These are phyloP conservation scores for Herpotrichia juniperi DNA, from an alignment of 2,329 filamentous ascomycete species.

Conservation along the genomic window DNA sequence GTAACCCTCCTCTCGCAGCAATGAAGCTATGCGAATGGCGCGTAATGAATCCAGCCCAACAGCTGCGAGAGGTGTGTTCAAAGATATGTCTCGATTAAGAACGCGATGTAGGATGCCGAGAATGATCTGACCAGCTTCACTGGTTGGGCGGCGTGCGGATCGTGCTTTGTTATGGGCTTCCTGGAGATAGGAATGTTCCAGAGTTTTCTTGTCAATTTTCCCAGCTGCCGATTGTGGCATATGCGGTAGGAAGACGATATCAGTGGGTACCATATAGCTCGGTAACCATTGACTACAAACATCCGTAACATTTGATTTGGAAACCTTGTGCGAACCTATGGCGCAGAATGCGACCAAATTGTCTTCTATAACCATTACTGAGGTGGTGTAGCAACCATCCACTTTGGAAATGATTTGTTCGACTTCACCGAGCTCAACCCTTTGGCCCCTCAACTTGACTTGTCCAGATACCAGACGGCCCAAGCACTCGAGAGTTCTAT, in stretches of 20 bases:
- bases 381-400: conserved; percentile 62
- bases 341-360: conserved; percentile 78
- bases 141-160: conserved; percentile 16
- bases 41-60: conserved; percentile 71
- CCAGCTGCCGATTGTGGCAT: conserved; percentile 83
- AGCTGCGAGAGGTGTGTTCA: conserved; percentile 55
- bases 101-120: conserved; percentile 48
- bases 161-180: conserved; percentile 17
- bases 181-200: conserved; percentile 63
- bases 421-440: conserved; percentile 75
- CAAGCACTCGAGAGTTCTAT: conserved; percentile 80
- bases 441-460: conserved; percentile 84
- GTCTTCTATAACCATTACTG: conserved; percentile 70
- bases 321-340: conserved; percentile 51
- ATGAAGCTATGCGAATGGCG: conserved; percentile 68
- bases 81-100: conserved; percentile 47
- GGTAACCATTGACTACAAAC: conserved; percentile 79
- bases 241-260: conserved; percentile 67
- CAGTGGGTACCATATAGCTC: conserved; percentile 79
- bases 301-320: conserved; percentile 55
- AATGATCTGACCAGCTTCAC: conserved; percentile 37
- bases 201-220: conserved; percentile 74
- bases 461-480: conserved; percentile 82
- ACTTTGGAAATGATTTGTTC: conserved; percentile 41
- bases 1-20: conserved; percentile 64